Conservation (phyloP, 305 asterid species). For the Vinca major region DNA sequence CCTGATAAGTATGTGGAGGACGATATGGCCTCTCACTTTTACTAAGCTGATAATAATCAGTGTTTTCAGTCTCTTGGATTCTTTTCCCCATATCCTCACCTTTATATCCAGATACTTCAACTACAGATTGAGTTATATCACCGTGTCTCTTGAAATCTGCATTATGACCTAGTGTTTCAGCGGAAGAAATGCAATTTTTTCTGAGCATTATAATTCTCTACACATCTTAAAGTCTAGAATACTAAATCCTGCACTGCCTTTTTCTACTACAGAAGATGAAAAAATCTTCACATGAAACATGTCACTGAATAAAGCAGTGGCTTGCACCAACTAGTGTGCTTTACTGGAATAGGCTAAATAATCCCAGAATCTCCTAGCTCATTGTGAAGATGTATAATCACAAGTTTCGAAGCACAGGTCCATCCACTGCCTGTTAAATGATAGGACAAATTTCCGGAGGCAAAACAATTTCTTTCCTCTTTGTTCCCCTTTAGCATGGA, state of each 20-base stretch:
- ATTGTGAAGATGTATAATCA: background rate
- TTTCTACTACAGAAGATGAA: background rate
- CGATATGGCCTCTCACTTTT: slow-evolving; percentile 40
- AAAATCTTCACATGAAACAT: background rate
- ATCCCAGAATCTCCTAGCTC: background rate
- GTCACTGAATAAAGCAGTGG: background rate
- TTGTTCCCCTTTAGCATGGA: background rate
- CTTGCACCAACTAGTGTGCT: background rate
- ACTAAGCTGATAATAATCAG: slow-evolving; percentile 22
- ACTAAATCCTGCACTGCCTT: background rate
- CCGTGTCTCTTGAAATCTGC: slow-evolving; percentile 22
- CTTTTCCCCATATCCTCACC: slow-evolving; percentile 16
- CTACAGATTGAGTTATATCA: slow-evolving; percentile 9
- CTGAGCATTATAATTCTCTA: background rate
- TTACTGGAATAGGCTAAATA: background rate
- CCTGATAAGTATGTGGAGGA: slow-evolving; percentile 39
- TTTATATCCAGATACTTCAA: slow-evolving; percentile 15
- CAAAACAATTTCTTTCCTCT: background rate
- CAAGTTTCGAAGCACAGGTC: background rate
- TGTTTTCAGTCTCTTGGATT: slow-evolving; percentile 8
- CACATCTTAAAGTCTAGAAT: background rate
- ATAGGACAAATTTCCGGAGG: background rate
- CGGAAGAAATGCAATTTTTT: background rate
- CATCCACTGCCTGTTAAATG: background rate
- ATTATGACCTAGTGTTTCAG: slow-evolving; percentile 1